These are phyloP conservation scores for Ceratocystis cacaofunesta DNA, from an alignment of 2,329 filamentous ascomycete genomes.

Conservation along the genomic window DNA sequence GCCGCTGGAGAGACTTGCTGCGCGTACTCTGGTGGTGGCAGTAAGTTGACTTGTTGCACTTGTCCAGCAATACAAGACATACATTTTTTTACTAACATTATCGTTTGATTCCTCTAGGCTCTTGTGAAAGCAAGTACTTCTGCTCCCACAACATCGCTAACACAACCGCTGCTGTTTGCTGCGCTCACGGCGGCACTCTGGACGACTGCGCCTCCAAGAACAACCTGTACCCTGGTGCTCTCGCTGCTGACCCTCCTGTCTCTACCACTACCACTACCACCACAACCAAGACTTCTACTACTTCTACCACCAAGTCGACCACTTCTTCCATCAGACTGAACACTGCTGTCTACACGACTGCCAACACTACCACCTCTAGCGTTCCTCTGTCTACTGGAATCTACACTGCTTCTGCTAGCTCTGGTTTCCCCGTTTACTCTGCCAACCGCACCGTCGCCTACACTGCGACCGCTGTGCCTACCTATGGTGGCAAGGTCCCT, in stretches of 20 bases:
- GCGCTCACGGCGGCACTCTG: conserved; percentile 40
- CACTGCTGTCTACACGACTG: conserved; percentile 9
- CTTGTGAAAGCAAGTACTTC: conserved; percentile 46
- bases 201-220: conserved; percentile 39
- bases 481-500: neutral
- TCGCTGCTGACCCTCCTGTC: conserved; percentile 25
- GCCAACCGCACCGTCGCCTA: conserved; percentile 12
- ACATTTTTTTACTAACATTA: conserved; percentile 8
- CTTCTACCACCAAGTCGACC: conserved; percentile 21
- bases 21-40: conserved; percentile 36
- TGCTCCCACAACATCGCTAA: conserved; percentile 39
- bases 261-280: conserved; percentile 23
- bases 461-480: conserved; percentile 7
- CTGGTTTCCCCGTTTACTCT: conserved; percentile 2
- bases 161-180: conserved; percentile 33
- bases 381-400: conserved; percentile 10
- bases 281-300: conserved; percentile 18
- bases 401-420: conserved; percentile 3
- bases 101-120: conserved; percentile 29
- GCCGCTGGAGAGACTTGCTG: conserved; percentile 40
- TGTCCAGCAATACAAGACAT: neutral
- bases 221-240: conserved; percentile 33
- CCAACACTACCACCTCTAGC: conserved; percentile 10
- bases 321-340: conserved; percentile 10
- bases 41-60: conserved; percentile 28